Evolutionary conservation across 345 rosid species (phyloP).

Genomic region (Odontarrhena argentea): DNA sequence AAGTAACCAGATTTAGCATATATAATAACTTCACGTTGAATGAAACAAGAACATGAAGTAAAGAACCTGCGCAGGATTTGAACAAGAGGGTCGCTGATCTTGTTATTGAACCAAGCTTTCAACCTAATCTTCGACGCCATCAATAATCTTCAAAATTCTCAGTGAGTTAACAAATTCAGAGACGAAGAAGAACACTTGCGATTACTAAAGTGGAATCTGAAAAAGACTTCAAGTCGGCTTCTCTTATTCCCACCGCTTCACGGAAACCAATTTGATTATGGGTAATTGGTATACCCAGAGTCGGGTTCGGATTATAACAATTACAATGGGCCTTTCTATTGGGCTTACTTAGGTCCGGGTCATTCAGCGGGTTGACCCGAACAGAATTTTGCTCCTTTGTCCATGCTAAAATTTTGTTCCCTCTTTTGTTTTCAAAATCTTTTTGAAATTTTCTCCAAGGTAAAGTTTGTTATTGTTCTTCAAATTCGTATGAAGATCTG

Average conservation of each 20-base stretch:
- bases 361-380: constrained; percentile 19
- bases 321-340: constrained; percentile 12
- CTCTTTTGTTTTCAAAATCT: constrained; percentile 12
- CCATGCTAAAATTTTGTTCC: neutral
- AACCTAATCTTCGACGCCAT: constrained; percentile 50
- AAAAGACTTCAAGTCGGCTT: neutral
- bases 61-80: constrained; percentile 71
- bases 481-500: constrained; percentile 11
- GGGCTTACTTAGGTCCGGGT: neutral
- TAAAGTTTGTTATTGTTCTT: neutral
- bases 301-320: constrained; percentile 16
- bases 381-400: neutral
- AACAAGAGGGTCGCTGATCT: constrained; percentile 69
- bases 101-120: constrained; percentile 54
- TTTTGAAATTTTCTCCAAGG: constrained; percentile 6
- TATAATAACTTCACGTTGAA: neutral
- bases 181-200: neutral
- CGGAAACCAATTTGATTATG: neutral
- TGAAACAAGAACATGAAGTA: neutral
- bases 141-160: constrained; percentile 10
- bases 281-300: neutral
- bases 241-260: constrained; percentile 7
- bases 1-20: constrained; percentile 9
- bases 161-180: neutral
- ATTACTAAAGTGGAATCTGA: neutral